These are phyloP conservation scores for Arabidopsis thaliana DNA, from an alignment of 345 rosid genomes.

Conservation along the genomic window DNA sequence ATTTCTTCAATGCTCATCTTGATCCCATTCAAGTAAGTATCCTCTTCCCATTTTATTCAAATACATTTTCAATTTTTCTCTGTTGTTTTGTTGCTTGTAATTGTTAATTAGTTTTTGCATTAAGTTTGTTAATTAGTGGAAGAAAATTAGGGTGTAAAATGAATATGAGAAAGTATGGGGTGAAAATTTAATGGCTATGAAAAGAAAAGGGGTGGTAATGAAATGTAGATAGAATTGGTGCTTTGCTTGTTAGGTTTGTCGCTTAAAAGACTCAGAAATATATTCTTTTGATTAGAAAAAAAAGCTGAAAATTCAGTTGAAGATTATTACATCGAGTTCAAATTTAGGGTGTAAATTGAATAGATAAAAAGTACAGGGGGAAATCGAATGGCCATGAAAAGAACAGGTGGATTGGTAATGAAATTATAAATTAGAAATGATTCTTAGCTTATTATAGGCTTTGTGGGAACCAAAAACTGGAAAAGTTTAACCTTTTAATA, in stretches of 20 bases:
- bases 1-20: slow-evolving; percentile 84
- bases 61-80: too few relatives aligned
- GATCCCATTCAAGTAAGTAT: slow-evolving; percentile 73
- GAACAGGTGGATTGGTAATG: background rate
- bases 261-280: background rate
- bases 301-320: too few relatives aligned
- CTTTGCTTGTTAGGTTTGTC: slow-evolving; percentile 32
- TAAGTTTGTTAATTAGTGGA: background rate
- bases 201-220: background rate
- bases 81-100: too few relatives aligned
- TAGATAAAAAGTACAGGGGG: background rate
- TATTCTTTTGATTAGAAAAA: too few relatives aligned
- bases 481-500: slow-evolving; percentile 35
- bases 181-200: background rate
- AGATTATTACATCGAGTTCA: too few relatives aligned
- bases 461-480: slow-evolving; percentile 32
- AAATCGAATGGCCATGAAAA: slow-evolving; percentile 27
- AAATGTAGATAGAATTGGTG: slow-evolving; percentile 10
- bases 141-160: slow-evolving; percentile 11
- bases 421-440: slow-evolving; percentile 2
- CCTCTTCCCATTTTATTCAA: background rate
- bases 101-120: slow-evolving; percentile 1
- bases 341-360: slow-evolving; percentile 8
- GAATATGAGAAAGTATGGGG: slow-evolving; percentile 6
- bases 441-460: slow-evolving; percentile 33